Evolutionary conservation across 345 rosid genomes (phyloP).

Genomic region (Citropsis articulata): DNA sequence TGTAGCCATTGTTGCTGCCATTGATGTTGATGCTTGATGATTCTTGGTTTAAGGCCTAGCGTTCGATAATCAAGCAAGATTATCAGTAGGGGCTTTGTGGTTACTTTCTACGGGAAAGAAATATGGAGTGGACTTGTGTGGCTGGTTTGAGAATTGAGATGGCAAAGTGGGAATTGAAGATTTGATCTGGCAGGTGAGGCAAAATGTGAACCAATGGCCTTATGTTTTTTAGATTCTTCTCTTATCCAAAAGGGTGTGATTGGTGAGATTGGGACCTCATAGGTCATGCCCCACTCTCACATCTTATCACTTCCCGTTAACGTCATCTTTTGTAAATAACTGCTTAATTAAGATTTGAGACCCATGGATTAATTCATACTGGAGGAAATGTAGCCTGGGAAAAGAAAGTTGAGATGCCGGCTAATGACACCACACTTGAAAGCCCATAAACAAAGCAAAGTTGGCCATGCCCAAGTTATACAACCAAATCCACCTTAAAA

Average conservation of each 20-base stretch:
- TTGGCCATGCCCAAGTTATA: not conserved
- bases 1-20: slow-evolving; percentile 67
- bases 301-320: slow-evolving; percentile 28
- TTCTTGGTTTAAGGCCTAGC: not conserved
- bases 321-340: not conserved
- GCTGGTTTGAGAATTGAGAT: slow-evolving; percentile 11
- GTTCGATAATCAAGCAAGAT: not conserved
- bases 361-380: too few species aligned
- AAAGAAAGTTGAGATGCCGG: not conserved
- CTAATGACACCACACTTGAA: not conserved
- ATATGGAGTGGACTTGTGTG: slow-evolving; percentile 16
- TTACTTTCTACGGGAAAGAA: not conserved
- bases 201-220: slow-evolving; percentile 39
- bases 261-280: slow-evolving; percentile 37
- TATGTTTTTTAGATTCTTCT: slow-evolving; percentile 43
- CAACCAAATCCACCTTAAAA: too few species aligned
- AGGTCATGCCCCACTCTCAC: slow-evolving; percentile 17
- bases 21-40: slow-evolving; percentile 16
- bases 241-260: slow-evolving; percentile 50
- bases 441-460: not conserved
- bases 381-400: too few species aligned
- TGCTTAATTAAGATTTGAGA: too few species aligned
- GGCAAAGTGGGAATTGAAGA: slow-evolving; percentile 6
- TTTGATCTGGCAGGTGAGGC: slow-evolving; percentile 10
- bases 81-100: not conserved